These are phyloP conservation scores for Dichotomopilus funicola DNA, from an alignment of 2,329 filamentous ascomycete genomes.

Conservation along the genomic window DNA sequence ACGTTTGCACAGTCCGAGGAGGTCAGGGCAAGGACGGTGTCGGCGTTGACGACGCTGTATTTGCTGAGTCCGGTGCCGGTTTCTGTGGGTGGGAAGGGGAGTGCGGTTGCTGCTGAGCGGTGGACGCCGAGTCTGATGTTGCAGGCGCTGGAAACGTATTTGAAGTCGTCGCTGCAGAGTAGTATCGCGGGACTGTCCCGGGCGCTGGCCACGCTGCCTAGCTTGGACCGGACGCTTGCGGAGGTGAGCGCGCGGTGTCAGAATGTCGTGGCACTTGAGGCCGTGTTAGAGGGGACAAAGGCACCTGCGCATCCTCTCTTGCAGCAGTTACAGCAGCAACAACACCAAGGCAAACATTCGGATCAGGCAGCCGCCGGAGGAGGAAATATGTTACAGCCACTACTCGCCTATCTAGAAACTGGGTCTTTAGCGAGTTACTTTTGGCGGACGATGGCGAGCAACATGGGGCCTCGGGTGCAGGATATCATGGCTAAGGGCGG, in stretches of 20 bases:
- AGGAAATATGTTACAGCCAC: constrained; percentile 58
- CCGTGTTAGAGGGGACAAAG: constrained; percentile 63
- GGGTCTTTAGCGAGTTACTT: constrained; percentile 84
- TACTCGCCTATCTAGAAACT: constrained; percentile 77
- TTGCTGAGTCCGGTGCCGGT: constrained; percentile 69
- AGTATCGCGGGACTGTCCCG: constrained; percentile 69
- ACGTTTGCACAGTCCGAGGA: constrained; percentile 65
- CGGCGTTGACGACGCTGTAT: constrained; percentile 71
- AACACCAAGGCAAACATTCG: constrained; percentile 7
- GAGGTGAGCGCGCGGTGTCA: constrained; percentile 83
- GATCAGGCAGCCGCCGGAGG: constrained; percentile 12
- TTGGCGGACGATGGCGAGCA: constrained; percentile 81
- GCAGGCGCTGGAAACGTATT: constrained; percentile 70
- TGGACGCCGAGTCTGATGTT: constrained; percentile 67
- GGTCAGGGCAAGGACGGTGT: constrained; percentile 63
- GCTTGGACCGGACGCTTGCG: constrained; percentile 70
- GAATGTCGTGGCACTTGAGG: constrained; percentile 82
- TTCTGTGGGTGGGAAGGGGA: constrained; percentile 39
- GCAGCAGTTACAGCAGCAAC: constrained; percentile 15
- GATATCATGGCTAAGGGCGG: constrained; percentile 81
- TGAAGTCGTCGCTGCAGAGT: constrained; percentile 73
- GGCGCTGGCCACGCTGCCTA: constrained; percentile 72
- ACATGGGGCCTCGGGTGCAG: constrained; percentile 68
- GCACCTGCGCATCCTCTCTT: constrained; percentile 64
- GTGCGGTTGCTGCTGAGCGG: constrained; percentile 40